Evolutionary conservation across 345 rosid genomes (phyloP), one percentile per base, ranked within the genome.

Genomic region (Trapa bicornis): DNA sequence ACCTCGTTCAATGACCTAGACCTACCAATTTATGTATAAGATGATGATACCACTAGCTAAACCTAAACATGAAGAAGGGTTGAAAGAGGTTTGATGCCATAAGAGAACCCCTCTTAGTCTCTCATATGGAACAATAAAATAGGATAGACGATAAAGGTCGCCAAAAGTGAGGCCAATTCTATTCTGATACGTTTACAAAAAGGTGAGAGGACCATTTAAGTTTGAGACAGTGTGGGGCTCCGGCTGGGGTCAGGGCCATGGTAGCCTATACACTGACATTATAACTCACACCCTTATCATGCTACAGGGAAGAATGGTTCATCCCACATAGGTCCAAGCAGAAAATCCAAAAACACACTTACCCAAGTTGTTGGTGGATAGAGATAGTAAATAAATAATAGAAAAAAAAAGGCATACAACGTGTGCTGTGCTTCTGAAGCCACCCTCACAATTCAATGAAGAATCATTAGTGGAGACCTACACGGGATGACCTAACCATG

Each of bases 311-410:
- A 6, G 42, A 6, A 74, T 67, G 66, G 71, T 75, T 75, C 75
- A 70, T 41, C 66, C 47, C 47, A 66, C 15, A 75, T 75, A 81
- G 75, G 75, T 84, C 83, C 87, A 84, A 77, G 66, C 50, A 70
- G 71, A 81, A 58, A 69, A 81, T 79, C 87, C 85, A 84, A 83
- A 50, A 83, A 50, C 72, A 73, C 75, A 8, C 37, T 47, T 65
- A 47, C 50, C 52, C 68, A 52, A 52, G 58, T 52, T 29, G 52
- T 22, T 67, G 17, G 37, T 37, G 60, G 45, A n/a, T 3, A 22
- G 53, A 47, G 43, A 65, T 15, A 65, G 47, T 41, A 69, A 61
- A 47, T 0, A 6, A 29, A 47, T 13, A 6, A 66, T 32, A 50
- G 58, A 32, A 33, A 66, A 47, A 14, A 37, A 41, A 22, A 22